These are phyloP conservation scores for Rubus idaeus DNA, from an alignment of 306 rosid species.

Conservation along the genomic window DNA sequence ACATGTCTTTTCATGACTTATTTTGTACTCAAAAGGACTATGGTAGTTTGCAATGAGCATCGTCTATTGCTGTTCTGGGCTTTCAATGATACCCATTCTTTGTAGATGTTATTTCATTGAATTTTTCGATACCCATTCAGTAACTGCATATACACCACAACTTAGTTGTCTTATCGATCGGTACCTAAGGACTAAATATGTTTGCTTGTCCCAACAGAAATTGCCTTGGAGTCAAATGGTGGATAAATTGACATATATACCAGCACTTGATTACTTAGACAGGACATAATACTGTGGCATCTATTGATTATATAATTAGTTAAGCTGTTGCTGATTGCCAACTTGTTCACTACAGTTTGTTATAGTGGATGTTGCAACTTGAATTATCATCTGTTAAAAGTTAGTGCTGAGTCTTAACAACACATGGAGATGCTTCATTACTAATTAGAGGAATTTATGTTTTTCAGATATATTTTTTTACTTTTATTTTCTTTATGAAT, in stretches of 20 bases:
- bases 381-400: background rate
- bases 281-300: background rate
- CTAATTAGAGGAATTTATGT: background rate
- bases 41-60: background rate
- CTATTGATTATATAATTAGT: background rate
- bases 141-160: background rate
- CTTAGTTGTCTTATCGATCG: background rate
- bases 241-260: conserved; percentile 3
- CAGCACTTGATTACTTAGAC: background rate
- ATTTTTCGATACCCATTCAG: background rate
- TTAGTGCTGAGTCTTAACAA: background rate
- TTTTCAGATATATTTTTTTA: conserved; percentile 2
- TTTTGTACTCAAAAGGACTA: background rate
- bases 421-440: background rate
- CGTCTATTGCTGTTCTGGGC: background rate
- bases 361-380: background rate
- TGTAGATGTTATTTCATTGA: background rate
- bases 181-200: background rate
- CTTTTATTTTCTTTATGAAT: background rate
- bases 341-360: background rate
- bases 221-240: background rate
- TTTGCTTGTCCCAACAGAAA: conserved; percentile 2
- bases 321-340: conserved; percentile 6
- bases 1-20: background rate
- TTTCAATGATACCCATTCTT: background rate